phyloP scores from a whole-genome alignment of 345 rosid genomes.

The Cardamine chenopodiifolia region DNA sequence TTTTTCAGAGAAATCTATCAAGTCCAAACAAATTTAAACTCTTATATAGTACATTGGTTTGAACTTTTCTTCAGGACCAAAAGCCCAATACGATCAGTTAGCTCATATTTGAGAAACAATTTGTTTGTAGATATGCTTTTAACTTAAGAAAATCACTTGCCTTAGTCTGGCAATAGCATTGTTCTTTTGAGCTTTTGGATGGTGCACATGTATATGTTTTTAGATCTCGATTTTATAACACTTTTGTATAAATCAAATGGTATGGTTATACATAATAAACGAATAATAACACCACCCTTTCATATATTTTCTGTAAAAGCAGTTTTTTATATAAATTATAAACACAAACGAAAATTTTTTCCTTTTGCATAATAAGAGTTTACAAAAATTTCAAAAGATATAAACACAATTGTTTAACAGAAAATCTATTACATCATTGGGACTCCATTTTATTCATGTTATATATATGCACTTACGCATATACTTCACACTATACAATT shows the following conservation, averaged over 20 bases:
- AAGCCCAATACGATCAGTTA: slow-evolving; percentile 13
- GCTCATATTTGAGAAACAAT: background rate
- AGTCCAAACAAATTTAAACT: background rate
- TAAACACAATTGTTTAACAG: slow-evolving; percentile 2
- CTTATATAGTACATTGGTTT: background rate
- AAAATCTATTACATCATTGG: background rate
- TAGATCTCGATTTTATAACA: background rate
- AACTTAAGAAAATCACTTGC: background rate
- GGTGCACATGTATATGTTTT: no score
- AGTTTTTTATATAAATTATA: background rate
- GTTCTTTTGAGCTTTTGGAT: no score
- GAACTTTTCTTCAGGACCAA: background rate
- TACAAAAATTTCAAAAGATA: background rate
- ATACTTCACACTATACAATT: background rate
- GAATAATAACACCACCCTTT: no score
- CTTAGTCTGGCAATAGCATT: no score
- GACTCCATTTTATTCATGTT: slow-evolving; percentile 10
- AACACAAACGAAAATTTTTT: background rate
- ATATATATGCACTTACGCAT: slow-evolving; percentile 3
- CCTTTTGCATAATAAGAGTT: background rate
- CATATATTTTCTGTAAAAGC: background rate
- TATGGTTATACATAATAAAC: background rate
- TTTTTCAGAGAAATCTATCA: background rate
- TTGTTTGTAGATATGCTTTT: no score
- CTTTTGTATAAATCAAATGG: background rate